These are phyloP conservation scores for Metschnikowia arizonensis DNA, from an alignment of 805 yeast genomes.

Conservation along the genomic window DNA sequence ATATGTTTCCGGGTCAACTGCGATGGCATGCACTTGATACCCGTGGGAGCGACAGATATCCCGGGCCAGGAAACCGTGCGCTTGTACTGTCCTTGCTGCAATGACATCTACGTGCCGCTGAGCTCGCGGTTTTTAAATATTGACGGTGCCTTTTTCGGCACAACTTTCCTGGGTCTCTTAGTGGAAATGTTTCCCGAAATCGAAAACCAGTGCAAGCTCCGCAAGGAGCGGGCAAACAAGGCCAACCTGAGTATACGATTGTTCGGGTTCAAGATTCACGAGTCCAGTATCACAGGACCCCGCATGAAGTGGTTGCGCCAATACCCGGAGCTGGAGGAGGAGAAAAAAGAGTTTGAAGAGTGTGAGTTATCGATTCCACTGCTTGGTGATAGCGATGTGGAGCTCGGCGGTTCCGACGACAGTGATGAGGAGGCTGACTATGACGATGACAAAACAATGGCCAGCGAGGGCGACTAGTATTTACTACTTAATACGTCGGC, in stretches of 20 bases:
- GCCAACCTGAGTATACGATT: conserved; percentile 65
- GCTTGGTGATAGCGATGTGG: conserved; percentile 23
- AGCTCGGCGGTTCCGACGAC: conserved; percentile 23
- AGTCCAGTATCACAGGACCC: conserved; percentile 75
- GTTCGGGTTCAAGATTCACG: conserved; percentile 83
- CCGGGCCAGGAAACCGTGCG: conserved; percentile 92
- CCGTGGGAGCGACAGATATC: conserved; percentile 86
- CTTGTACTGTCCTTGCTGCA: conserved; percentile 90
- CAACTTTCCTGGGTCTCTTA: conserved; percentile 90
- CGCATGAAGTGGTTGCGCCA: conserved; percentile 93
- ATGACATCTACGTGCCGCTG: conserved; percentile 84
- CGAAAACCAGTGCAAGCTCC: conserved; percentile 65
- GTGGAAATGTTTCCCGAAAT: conserved; percentile 89
- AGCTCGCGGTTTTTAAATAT: conserved; percentile 81
- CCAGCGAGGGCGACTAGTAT: conserved; percentile 29
- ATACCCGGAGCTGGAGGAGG: conserved; percentile 60
- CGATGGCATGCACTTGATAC: conserved; percentile 84
- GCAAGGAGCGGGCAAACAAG: conserved; percentile 46
- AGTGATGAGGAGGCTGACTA: conserved; percentile 25
- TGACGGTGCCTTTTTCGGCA: conserved; percentile 97
- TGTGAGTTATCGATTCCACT: conserved; percentile 61
- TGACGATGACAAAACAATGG: conserved; percentile 42
- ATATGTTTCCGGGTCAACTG: conserved; percentile 87
- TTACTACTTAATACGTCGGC: background rate
- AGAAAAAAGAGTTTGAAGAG: conserved; percentile 54